phyloP scores from a whole-genome alignment of 1,139 yeast genomes.

The Kazachstania sp. region DNA sequence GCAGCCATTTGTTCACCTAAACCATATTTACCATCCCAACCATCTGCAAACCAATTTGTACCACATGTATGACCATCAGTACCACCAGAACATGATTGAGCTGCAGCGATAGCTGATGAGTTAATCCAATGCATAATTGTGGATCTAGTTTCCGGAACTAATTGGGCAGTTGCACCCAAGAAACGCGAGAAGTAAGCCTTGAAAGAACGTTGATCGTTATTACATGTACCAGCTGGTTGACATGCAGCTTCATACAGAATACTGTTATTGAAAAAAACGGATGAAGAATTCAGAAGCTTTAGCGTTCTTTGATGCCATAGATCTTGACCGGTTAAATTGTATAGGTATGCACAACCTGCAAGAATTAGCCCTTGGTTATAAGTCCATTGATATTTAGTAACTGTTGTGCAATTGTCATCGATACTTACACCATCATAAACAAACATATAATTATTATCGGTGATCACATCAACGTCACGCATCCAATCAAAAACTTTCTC shows the following conservation, averaged over 20 bases:
- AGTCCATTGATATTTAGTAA: slow-evolving; percentile 67
- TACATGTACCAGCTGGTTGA: slow-evolving; percentile 54
- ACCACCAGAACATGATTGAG: slow-evolving; percentile 79
- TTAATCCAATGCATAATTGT: slow-evolving; percentile 45
- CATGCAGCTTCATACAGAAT: slow-evolving; percentile 80
- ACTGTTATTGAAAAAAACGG: slow-evolving; percentile 48
- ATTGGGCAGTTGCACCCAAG: slow-evolving; percentile 61
- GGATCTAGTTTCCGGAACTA: slow-evolving; percentile 56
- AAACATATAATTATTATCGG: slow-evolving; percentile 40
- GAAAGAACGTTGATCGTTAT: slow-evolving; percentile 85
- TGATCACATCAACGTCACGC: slow-evolving; percentile 48
- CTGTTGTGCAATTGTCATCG: slow-evolving; percentile 51
- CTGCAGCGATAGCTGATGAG: slow-evolving; percentile 70
- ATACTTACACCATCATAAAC: slow-evolving; percentile 75
- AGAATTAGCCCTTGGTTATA: slow-evolving; percentile 79
- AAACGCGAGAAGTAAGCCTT: slow-evolving; percentile 74
- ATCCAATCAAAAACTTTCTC: slow-evolving; percentile 81
- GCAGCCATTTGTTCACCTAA: slow-evolving; percentile 92
- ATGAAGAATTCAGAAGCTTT: slow-evolving; percentile 45
- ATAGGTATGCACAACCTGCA: slow-evolving; percentile 76
- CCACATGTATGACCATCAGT: slow-evolving; percentile 87
- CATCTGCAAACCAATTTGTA: slow-evolving; percentile 60
- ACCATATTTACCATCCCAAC: slow-evolving; percentile 83
- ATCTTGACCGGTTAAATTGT: slow-evolving; percentile 60
- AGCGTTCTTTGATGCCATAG: slow-evolving; percentile 59